These are phyloP conservation scores for Beta vulgaris DNA, from an alignment of 148 eudicot genomes.

Conservation along the genomic window DNA sequence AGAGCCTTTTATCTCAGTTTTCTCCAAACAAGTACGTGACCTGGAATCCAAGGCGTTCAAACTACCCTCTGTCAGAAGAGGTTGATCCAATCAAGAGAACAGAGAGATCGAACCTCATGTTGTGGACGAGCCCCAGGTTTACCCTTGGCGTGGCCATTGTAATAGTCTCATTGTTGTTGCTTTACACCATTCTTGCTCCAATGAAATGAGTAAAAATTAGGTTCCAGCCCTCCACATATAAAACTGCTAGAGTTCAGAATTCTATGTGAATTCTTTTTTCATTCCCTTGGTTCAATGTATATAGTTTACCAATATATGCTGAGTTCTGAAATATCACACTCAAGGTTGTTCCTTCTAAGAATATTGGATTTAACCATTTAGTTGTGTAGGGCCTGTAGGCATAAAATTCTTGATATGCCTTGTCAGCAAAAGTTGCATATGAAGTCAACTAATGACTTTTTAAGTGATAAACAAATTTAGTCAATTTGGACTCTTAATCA, in stretches of 20 bases:
- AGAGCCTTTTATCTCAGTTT: slow-evolving; percentile 50
- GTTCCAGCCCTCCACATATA: neutral
- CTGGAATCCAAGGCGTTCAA: slow-evolving; percentile 91
- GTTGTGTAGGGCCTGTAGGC: too few relatives aligned
- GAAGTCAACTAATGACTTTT: too few relatives aligned
- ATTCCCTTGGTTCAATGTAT: slow-evolving; percentile 9
- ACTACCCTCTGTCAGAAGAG: slow-evolving; percentile 89
- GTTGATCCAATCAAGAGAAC: slow-evolving; percentile 92
- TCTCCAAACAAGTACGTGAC: slow-evolving; percentile 81
- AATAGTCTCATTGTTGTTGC: slow-evolving; percentile 62
- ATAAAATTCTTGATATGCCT: too few relatives aligned
- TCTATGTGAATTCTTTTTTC: neutral
- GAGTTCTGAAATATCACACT: neutral
- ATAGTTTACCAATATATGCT: slow-evolving; percentile 5
- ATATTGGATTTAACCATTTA: neutral
- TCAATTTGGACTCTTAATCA: too few relatives aligned
- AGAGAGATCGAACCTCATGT: slow-evolving; percentile 81
- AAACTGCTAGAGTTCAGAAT: neutral
- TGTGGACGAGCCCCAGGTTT: slow-evolving; percentile 91
- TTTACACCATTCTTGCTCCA: slow-evolving; percentile 79
- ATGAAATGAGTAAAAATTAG: slow-evolving; percentile 36
- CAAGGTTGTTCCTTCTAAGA: neutral
- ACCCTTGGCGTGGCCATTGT: slow-evolving; percentile 72
- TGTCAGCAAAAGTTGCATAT: too few relatives aligned
- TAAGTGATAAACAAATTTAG: too few relatives aligned